Evolutionary conservation across 108 stramenopile genomes (phyloP).

Genomic region (Conticribra weissflogii): DNA sequence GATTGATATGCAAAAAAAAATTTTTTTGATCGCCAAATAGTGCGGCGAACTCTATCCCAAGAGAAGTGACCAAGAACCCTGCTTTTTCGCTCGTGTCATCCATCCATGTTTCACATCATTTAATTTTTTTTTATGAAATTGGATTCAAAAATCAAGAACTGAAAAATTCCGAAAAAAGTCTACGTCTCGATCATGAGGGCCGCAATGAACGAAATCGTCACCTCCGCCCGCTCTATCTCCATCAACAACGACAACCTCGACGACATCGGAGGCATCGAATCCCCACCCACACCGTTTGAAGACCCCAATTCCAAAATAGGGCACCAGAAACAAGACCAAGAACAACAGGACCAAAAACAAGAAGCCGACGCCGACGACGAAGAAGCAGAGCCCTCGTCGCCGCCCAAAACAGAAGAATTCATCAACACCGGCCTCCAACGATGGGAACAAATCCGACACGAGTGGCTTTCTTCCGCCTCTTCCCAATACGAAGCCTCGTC

Average conservation of each 20-base stretch:
- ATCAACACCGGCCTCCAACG: constrained; percentile 51
- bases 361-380: not conserved
- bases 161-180: no score
- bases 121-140: no score
- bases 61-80: no score
- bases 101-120: no score
- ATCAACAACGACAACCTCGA: not conserved
- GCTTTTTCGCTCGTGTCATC: no score
- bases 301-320: not conserved
- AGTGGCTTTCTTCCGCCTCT: constrained; percentile 44
- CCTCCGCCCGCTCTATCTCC: not conserved
- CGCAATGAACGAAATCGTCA: constrained; percentile 18
- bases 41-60: no score
- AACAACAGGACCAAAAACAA: not conserved
- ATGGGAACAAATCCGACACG: constrained; percentile 58
- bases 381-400: not conserved
- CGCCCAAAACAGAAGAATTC: constrained; percentile 15
- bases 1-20: no score
- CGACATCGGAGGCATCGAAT: not conserved
- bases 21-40: no score
- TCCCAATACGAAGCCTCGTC: constrained; percentile 5
- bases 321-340: not conserved
- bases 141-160: no score
- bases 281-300: not conserved
- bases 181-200: no score